phyloP scores from a whole-genome alignment of 345 rosid species.

The Garcia nutans region DNA sequence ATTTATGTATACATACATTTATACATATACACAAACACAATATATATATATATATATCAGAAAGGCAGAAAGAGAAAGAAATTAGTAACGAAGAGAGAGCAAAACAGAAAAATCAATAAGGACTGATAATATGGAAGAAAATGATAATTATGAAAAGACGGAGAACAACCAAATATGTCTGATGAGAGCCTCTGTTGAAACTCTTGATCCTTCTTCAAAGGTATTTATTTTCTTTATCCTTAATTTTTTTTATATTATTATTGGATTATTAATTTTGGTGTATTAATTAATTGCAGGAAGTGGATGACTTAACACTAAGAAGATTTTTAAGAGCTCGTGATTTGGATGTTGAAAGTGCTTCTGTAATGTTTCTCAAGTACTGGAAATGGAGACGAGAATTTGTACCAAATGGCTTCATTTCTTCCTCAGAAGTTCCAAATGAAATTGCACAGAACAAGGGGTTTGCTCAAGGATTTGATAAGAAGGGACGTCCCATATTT shows the following conservation, averaged over 20 bases:
- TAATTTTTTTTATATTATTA: neutral
- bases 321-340: constrained; percentile 53
- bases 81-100: neutral
- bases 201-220: constrained; percentile 4
- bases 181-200: constrained; percentile 4
- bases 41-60: too few species aligned
- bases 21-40: too few species aligned
- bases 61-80: too few species aligned
- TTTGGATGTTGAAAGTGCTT: constrained; percentile 39
- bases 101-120: neutral
- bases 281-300: constrained; percentile 37
- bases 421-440: constrained; percentile 23
- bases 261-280: neutral
- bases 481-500: constrained; percentile 36
- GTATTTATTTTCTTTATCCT: neutral
- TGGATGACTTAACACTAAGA: constrained; percentile 42
- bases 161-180: neutral
- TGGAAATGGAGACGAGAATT: constrained; percentile 46
- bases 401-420: constrained; percentile 37
- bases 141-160: neutral
- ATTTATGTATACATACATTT: too few species aligned
- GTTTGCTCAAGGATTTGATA: constrained; percentile 51
- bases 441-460: constrained; percentile 46
- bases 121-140: neutral
- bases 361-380: constrained; percentile 41